A percentile compares a stretch with the other conserved stretches of the same genome.
These are phyloP conservation scores for Blastobotrys aristatus DNA, from an alignment of 1,139 yeast genomes.

Conservation along the genomic window DNA sequence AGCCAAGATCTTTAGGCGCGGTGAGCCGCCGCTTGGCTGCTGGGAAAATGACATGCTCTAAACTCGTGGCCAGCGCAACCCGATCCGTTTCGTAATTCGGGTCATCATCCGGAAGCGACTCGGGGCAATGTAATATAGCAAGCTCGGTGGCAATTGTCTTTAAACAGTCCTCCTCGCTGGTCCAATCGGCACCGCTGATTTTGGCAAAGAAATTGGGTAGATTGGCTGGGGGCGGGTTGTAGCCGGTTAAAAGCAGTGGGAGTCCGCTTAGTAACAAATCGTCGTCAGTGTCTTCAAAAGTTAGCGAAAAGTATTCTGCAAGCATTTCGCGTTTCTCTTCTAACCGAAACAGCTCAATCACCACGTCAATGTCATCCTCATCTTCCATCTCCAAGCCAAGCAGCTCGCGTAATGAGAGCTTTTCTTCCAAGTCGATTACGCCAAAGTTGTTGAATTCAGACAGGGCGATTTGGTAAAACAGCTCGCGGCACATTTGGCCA, in stretches of 20 bases:
- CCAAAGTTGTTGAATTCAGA: slow-evolving; percentile 85
- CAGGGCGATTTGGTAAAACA: slow-evolving; percentile 76
- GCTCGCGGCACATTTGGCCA: slow-evolving; percentile 55
- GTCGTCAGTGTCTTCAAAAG: slow-evolving; percentile 24
- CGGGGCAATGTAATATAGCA: slow-evolving; percentile 73
- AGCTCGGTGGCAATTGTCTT: slow-evolving; percentile 60
- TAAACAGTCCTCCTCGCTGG: slow-evolving; percentile 62
- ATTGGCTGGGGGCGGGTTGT: slow-evolving; percentile 55
- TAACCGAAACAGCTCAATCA: slow-evolving; percentile 14
- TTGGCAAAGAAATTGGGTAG: slow-evolving; percentile 63
- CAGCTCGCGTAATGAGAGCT: slow-evolving; percentile 17
- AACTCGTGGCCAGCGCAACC: slow-evolving; percentile 18
- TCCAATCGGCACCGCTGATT: slow-evolving; percentile 61
- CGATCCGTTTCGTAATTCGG: slow-evolving; percentile 19
- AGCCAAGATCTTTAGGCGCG: slow-evolving; percentile 51
- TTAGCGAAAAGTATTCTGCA: slow-evolving; percentile 66
- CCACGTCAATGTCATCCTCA: not conserved
- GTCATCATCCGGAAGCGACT: slow-evolving; percentile 34
- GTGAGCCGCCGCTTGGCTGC: slow-evolving; percentile 56
- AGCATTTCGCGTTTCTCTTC: slow-evolving; percentile 57
- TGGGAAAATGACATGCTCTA: slow-evolving; percentile 66
- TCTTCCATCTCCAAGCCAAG: slow-evolving; percentile 8
- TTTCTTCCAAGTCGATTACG: slow-evolving; percentile 37
- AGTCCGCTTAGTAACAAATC: slow-evolving; percentile 36
- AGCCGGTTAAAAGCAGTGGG: slow-evolving; percentile 64